Percentiles rank a stretch among this genome's conserved stretches.
These are phyloP conservation scores for Astrocystis sublimbata DNA, from an alignment of 495 filamentous ascomycete species.

Conservation along the genomic window DNA sequence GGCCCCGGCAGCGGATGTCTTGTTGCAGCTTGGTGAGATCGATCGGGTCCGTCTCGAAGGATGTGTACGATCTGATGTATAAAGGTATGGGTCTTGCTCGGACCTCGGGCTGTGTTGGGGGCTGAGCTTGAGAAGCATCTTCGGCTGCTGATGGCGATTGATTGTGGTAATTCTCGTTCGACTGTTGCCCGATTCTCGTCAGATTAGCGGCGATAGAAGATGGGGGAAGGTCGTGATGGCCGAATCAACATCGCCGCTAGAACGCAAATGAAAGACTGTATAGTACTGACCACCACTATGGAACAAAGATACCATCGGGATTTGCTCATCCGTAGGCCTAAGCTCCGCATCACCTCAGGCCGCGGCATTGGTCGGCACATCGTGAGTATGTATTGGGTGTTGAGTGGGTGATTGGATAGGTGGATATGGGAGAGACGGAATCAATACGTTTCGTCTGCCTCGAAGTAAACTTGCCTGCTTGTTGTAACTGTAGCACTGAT, in stretches of 20 bases:
- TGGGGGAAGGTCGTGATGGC: too few species aligned
- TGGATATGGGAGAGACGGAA: too few species aligned
- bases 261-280: neutral
- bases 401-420: too few species aligned
- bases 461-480: too few species aligned
- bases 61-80: too few species aligned
- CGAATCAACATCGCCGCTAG: too few species aligned
- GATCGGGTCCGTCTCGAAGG: neutral
- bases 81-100: neutral
- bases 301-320: neutral
- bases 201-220: too few species aligned
- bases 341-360: neutral
- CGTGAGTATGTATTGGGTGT: too few species aligned
- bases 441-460: too few species aligned
- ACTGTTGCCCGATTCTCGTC: neutral
- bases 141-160: neutral
- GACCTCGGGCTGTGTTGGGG: neutral
- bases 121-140: neutral
- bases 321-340: neutral
- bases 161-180: neutral
- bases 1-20: neutral
- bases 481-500: too few species aligned
- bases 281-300: neutral
- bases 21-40: neutral
- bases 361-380: neutral